Evolutionary conservation across 1,139 yeast genomes (phyloP), one percentile per base, ranked within the genome.

Genomic region (Hanseniaspora sp.): DNA sequence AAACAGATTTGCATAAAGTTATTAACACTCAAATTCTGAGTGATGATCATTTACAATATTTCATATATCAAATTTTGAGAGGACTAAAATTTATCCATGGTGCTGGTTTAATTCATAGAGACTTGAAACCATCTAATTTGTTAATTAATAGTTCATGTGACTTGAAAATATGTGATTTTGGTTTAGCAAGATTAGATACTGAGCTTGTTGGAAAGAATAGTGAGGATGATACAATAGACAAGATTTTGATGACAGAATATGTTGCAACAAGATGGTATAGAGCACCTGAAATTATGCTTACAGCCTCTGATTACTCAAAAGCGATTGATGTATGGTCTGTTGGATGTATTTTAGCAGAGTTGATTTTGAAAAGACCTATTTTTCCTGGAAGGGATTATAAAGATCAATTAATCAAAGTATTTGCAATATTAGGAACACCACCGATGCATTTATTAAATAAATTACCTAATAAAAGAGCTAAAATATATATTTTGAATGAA

Each of bases 181-280:
- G 98, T 0, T 75, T 92, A 43, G 96, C 97, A 1, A 73, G 97
- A 23, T 64, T 66, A 49, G 62, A 62, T 7, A 60, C 58, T 11
- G 61, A 58, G 13, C 56, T 68, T 72, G 29, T 64, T 66, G 42
- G 72, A 51, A 63, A 59, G 44, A 65, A 66, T 44, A 56, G 58
- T 38, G 64, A 62, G 37, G 59, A 56, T 5, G 57, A 62, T 1
- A 46, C 61, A 13, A 74, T 15, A 72, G 77, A 7, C 76, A 58
- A 73, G 73, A 54, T 58, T 84, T 90, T 44, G 66, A 77, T 92
- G 85, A 92, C 98, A 3, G 97, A 92, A 69, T 92, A 92, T 66
- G 97, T 92, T 53, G 97, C 97, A 8, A 92, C 98, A 6, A 74
- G 97, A 62, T 90, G 97, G 97, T 90, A 90, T 69, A 74, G 97